Evolutionary conservation across 1,284 basidiomycete genomes (phyloP), one percentile per base, ranked within the genome.

Genomic region (Schizopora paradoxa): DNA sequence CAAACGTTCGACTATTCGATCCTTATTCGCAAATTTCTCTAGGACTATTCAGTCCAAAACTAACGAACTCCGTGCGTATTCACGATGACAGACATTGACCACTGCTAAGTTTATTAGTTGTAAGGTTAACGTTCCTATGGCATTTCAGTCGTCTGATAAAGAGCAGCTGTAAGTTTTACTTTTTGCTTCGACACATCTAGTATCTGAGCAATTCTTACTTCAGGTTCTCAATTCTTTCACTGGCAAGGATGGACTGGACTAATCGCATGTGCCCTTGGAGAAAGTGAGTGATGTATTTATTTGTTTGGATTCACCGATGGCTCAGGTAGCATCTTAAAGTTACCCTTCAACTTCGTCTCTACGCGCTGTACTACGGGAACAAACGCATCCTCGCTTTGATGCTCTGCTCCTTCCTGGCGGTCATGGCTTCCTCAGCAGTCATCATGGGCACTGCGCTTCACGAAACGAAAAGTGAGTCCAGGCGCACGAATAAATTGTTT

Each of bases 221-320:
- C 43, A 74, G 73, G 73, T n/a, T 57, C 52, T 58, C n/a, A 47
- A 45, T 18, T 76, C 73, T 62, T 74, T 74, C 62, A 61, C 51
- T 79, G 77, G 77, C 76, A 79, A 66, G 76, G 76, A 28, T 73
- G 70, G 65, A 77, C 76, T 2, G 76, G 76, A 10, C 55, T 79
- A 13, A 58, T 75, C 37, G 66, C 70, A 22, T 73, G 70, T 58
- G 66, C 76, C 56, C 61, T 78, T 32, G 72, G 75, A 35, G 73
- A 79, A 68, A 58, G 77, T 77, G 36, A 34, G 69, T 56, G 18
- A 27, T 45, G 2, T 5, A 13, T 8, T 29, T 33, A 13, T 16
- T 16, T 35, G n/a, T 3, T 16, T 43, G 35, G 6, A 14, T 22
- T 6, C 13, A 38, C 31, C 16, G 37, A 26, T 29, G 8, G 35